A percentile compares a stretch with the other conserved stretches of the same genome.
phyloP scores from a whole-genome alignment of 345 rosid genomes.

The Brassica nigra region DNA sequence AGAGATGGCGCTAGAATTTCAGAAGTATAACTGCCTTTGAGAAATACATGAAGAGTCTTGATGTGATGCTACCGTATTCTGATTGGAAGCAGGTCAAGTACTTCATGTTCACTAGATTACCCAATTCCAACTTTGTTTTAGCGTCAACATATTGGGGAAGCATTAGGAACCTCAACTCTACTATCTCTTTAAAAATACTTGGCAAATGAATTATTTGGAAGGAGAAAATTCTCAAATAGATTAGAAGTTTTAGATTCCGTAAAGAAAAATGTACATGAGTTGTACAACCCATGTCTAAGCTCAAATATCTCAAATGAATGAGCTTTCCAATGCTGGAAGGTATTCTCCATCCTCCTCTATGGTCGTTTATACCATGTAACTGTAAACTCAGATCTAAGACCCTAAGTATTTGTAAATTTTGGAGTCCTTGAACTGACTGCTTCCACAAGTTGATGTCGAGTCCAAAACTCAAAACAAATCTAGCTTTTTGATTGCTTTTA shows the following conservation, averaged over 20 bases:
- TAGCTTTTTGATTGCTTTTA: neutral
- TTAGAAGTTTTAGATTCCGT: slow-evolving; percentile 16
- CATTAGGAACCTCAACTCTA: slow-evolving; percentile 21
- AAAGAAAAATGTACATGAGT: slow-evolving; percentile 31
- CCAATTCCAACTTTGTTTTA: slow-evolving; percentile 18
- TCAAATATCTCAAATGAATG: slow-evolving; percentile 44
- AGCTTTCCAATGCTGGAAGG: slow-evolving; percentile 44
- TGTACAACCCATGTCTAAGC: neutral
- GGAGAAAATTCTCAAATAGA: slow-evolving; percentile 15
- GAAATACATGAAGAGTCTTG: neutral
- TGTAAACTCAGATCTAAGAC: slow-evolving; percentile 11
- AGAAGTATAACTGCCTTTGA: neutral
- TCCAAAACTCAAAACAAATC: slow-evolving; percentile 17
- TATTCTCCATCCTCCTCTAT: slow-evolving; percentile 20
- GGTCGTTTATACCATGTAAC: too few species aligned
- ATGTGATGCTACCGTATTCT: neutral
- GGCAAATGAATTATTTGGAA: slow-evolving; percentile 7
- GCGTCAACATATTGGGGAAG: neutral
- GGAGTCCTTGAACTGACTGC: neutral
- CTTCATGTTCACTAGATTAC: slow-evolving; percentile 23
- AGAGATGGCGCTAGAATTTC: slow-evolving; percentile 21
- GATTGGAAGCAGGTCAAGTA: neutral
- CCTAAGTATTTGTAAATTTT: slow-evolving; percentile 32
- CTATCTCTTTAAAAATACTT: neutral
- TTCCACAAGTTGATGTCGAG: neutral